Percentiles rank a stretch among this genome's conserved stretches.
Evolutionary conservation across 768 basidiomycete species (phyloP).

Genomic region (Sarcomyxa edulis): DNA sequence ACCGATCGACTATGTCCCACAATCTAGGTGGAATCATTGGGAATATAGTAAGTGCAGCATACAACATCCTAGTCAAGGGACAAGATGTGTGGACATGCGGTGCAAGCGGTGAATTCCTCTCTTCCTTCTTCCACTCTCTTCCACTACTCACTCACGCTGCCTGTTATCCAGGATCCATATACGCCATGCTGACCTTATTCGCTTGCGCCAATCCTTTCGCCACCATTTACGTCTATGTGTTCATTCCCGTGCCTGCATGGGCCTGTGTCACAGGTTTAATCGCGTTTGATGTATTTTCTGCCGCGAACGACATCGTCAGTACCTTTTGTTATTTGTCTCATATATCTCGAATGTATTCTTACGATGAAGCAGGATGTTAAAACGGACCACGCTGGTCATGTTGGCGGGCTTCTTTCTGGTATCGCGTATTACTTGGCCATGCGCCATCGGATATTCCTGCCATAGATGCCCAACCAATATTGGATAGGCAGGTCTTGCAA

Average conservation of each 20-base stretch:
- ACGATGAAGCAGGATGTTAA: conserved; percentile 28
- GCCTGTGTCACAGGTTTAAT: conserved; percentile 63
- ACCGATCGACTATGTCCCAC: no score
- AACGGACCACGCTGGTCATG: conserved; percentile 62
- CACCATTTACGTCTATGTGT: conserved; percentile 67
- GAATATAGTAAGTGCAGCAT: conserved; percentile 44
- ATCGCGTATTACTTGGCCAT: conserved; percentile 45
- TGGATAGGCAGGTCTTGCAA: no score
- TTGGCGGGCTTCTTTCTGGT: conserved; percentile 63
- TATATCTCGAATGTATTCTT: background rate
- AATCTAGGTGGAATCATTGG: conserved; percentile 62
- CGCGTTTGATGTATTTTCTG: conserved; percentile 49
- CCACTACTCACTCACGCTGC: conserved; percentile 2
- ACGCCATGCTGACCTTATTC: conserved; percentile 64
- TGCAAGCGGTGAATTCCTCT: conserved; percentile 59
- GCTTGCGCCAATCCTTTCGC: conserved; percentile 64
- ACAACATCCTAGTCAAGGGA: conserved; percentile 35
- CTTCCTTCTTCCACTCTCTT: background rate
- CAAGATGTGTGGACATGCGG: conserved; percentile 45
- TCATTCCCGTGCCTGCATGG: conserved; percentile 81
- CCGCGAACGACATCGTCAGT: conserved; percentile 33
- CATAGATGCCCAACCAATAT: background rate
- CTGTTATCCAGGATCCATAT: conserved; percentile 60
- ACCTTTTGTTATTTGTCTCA: background rate
- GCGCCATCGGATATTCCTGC: conserved; percentile 28